phyloP scores from a whole-genome alignment of 139 green algal genomes.

The Chlorella sp. region DNA sequence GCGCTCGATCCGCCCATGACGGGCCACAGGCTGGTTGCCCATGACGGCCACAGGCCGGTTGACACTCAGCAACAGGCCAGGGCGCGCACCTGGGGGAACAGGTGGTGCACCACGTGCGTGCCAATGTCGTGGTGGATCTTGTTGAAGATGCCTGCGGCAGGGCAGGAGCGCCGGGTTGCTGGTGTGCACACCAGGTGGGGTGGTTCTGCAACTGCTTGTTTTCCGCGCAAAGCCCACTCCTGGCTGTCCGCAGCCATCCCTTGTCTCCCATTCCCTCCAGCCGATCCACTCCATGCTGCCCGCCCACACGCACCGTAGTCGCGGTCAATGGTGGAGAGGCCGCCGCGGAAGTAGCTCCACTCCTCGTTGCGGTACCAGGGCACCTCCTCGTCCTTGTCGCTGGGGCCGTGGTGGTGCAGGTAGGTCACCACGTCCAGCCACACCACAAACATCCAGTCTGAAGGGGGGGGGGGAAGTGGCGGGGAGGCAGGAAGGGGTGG shows the following conservation, averaged over 20 bases:
- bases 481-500: neutral
- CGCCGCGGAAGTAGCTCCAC: constrained; percentile 94
- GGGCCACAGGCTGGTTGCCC: too few species aligned
- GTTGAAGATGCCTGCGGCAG: constrained; percentile 88
- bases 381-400: constrained; percentile 79
- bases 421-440: constrained; percentile 98
- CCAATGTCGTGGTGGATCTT: constrained; percentile 98
- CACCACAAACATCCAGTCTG: constrained; percentile 81
- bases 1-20: too few species aligned
- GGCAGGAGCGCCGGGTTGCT: neutral
- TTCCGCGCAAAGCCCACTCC: too few species aligned
- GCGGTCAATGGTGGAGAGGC: constrained; percentile 91
- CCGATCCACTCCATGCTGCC: too few species aligned
- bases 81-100: constrained; percentile 76
- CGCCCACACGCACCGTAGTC: constrained; percentile 63
- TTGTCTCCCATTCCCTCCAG: too few species aligned
- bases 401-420: constrained; percentile 92
- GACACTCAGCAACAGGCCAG: neutral
- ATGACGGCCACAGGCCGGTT: neutral
- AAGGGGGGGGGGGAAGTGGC: too few species aligned
- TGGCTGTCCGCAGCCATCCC: too few species aligned
- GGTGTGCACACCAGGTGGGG: too few species aligned
- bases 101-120: constrained; percentile 95
- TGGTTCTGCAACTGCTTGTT: too few species aligned
- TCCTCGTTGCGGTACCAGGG: constrained; percentile 87